Evolutionary conservation across 305 asterid species (phyloP).

Genomic region (Lippia alba): DNA sequence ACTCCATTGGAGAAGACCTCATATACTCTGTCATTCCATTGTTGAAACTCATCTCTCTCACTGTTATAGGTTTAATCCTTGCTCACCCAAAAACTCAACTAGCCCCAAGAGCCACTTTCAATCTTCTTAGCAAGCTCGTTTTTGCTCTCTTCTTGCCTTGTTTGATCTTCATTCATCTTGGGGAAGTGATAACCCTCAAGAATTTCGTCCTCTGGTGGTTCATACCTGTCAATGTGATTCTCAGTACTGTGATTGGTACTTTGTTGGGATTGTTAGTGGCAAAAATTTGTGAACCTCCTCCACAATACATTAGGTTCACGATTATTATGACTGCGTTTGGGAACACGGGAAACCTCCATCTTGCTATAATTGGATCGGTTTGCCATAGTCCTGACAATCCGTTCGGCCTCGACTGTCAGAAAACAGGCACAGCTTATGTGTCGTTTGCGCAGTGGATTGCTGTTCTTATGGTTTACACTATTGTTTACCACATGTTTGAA

Average conservation of each 20-base stretch:
- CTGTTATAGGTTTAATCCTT: constrained; percentile 78
- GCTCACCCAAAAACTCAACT: constrained; percentile 76
- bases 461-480: constrained; percentile 80
- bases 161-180: constrained; percentile 76
- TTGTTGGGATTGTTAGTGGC: constrained; percentile 74
- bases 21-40: constrained; percentile 66
- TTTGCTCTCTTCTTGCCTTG: constrained; percentile 89
- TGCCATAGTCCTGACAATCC: constrained; percentile 70
- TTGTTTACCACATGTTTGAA: constrained; percentile 98
- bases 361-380: constrained; percentile 79
- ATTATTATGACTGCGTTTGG: constrained; percentile 88
- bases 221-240: constrained; percentile 80
- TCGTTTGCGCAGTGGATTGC: constrained; percentile 94
- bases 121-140: constrained; percentile 89
- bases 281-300: constrained; percentile 72
- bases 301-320: constrained; percentile 74
- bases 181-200: constrained; percentile 75
- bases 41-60: constrained; percentile 73
- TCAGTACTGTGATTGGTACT: constrained; percentile 84
- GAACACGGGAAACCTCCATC: constrained; percentile 88
- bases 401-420: constrained; percentile 68
- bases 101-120: constrained; percentile 83
- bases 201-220: constrained; percentile 88
- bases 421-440: constrained; percentile 78
- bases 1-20: constrained; percentile 51